Evolutionary conservation across 495 filamentous ascomycete species (phyloP).

Genomic region (Rhypophila decipiens): DNA sequence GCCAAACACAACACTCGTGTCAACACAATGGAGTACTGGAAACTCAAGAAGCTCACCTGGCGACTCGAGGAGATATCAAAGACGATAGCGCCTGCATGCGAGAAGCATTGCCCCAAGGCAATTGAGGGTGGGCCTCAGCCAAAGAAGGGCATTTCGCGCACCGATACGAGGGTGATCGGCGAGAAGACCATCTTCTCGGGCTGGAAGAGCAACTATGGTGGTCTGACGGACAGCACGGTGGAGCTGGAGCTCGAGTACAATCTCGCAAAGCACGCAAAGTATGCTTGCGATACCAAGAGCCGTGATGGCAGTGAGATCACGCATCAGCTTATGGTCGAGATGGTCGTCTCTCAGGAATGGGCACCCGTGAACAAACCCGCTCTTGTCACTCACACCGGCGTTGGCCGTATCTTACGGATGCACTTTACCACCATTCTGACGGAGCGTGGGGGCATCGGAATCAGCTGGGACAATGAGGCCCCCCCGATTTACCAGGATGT

Average conservation of each 20-base stretch:
- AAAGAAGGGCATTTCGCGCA: slow-evolving; percentile 73
- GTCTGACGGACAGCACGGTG: slow-evolving; percentile 59
- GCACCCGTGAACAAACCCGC: slow-evolving; percentile 61
- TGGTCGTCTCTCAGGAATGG: slow-evolving; percentile 92
- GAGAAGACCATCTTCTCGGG: slow-evolving; percentile 46
- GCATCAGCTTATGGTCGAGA: slow-evolving; percentile 83
- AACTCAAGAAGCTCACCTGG: slow-evolving; percentile 85
- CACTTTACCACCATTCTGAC: slow-evolving; percentile 80
- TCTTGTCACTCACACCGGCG: slow-evolving; percentile 77
- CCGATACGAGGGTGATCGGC: slow-evolving; percentile 68
- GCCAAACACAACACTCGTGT: slow-evolving; percentile 53
- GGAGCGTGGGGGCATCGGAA: slow-evolving; percentile 78
- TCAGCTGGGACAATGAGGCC: slow-evolving; percentile 95
- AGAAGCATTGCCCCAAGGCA: slow-evolving; percentile 65
- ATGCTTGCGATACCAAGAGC: slow-evolving; percentile 73
- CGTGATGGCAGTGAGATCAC: slow-evolving; percentile 70
- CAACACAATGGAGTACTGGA: slow-evolving; percentile 63
- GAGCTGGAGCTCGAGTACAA: slow-evolving; percentile 75
- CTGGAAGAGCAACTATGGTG: slow-evolving; percentile 94
- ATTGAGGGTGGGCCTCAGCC: slow-evolving; percentile 32
- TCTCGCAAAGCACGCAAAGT: slow-evolving; percentile 54
- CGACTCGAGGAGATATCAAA: slow-evolving; percentile 80
- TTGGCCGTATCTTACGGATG: slow-evolving; percentile 87
- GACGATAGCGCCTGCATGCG: slow-evolving; percentile 75
- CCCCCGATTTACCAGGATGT: slow-evolving; percentile 95